These are phyloP conservation scores for Mycogone perniciosa DNA, from an alignment of 2,329 filamentous ascomycete species.

Conservation along the genomic window DNA sequence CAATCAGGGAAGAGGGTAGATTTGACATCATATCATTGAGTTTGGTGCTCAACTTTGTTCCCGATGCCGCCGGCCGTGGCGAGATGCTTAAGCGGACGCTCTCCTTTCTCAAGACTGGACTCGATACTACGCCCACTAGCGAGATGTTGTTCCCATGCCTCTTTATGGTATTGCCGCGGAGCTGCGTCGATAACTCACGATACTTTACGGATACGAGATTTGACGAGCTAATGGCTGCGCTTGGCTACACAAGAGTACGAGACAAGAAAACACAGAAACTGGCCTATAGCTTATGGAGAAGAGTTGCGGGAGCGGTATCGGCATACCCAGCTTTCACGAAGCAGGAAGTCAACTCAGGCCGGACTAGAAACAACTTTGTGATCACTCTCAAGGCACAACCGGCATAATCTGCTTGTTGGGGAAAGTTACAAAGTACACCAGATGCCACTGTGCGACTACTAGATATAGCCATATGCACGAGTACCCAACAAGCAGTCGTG, in stretches of 20 bases:
- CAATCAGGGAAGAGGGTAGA: slow-evolving; percentile 50
- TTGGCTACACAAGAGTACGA: slow-evolving; percentile 64
- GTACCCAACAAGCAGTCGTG: slow-evolving; percentile 18
- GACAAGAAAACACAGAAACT: slow-evolving; percentile 76
- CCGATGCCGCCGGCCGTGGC: slow-evolving; percentile 66
- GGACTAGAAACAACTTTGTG: slow-evolving; percentile 82
- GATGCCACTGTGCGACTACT: neutral
- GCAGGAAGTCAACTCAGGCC: slow-evolving; percentile 68
- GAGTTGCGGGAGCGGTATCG: slow-evolving; percentile 22
- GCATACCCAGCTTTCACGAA: slow-evolving; percentile 43
- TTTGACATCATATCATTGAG: slow-evolving; percentile 93
- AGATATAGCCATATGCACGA: slow-evolving; percentile 18
- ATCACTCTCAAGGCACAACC: slow-evolving; percentile 52
- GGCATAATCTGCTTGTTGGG: neutral
- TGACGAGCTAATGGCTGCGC: slow-evolving; percentile 62
- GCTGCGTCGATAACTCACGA: slow-evolving; percentile 83
- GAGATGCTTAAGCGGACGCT: slow-evolving; percentile 77
- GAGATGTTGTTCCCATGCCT: slow-evolving; percentile 55
- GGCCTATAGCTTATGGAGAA: slow-evolving; percentile 81
- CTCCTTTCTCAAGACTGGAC: slow-evolving; percentile 52
- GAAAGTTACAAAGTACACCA: neutral
- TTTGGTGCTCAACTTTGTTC: slow-evolving; percentile 90
- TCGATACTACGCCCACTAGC: slow-evolving; percentile 13
- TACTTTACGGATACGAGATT: slow-evolving; percentile 73
- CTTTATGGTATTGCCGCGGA: slow-evolving; percentile 83